Base-by-base conservation (phyloP, 2,329 filamentous ascomycete genomes). In the Chaetomium globosum region DNA sequence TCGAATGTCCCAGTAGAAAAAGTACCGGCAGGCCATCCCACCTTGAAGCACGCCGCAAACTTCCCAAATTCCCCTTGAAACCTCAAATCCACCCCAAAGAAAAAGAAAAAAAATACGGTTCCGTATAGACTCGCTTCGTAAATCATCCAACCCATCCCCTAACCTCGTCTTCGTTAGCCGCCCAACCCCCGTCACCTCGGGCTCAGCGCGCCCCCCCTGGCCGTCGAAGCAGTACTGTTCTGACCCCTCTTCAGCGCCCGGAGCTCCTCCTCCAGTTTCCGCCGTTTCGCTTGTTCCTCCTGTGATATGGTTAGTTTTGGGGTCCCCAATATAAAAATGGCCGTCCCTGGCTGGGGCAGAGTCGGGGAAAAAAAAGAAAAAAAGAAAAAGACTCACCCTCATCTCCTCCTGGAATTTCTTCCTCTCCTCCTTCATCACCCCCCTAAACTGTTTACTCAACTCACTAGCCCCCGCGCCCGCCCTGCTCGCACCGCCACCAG, bases 361-460 rank as follows among this genome's bases (percentile, higher is more conserved):
- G 23, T 4, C 10, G 52, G 6, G 7, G 8, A 53, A 2, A 12
- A 61, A 49, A 36, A 48, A 21, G 48, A 13, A 30, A 57, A 26
- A 31, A 16, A 28, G 21, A 54, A 33, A 48, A 46, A 53, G 64
- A 71, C 81, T 71, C 73, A 83, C 82, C 77, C 76, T 79, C 49
- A 85, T 72, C 65, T 84, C 83, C 68, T 85, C 82, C 68, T 85
- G 82, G 76, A 83, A 85, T 75, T 81, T 83, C 77, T 80, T 84
- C 69, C 83, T 79, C 76, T 85, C 83, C 72, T 83, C 82, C 70
- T 83, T 80, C 83, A 85, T 84, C 26, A 81, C 83, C 8, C 80
- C 76, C 56, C 83, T 75, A 76, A 85, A 85, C 74, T 85, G 83
- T 75, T 85, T 83, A 72, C 83, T 85, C 68, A 85, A 77, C 79